Percentiles rank a stretch among this genome's conserved stretches.
Conservation (phyloP, 768 basidiomycete species). For the Mycena floridula region DNA sequence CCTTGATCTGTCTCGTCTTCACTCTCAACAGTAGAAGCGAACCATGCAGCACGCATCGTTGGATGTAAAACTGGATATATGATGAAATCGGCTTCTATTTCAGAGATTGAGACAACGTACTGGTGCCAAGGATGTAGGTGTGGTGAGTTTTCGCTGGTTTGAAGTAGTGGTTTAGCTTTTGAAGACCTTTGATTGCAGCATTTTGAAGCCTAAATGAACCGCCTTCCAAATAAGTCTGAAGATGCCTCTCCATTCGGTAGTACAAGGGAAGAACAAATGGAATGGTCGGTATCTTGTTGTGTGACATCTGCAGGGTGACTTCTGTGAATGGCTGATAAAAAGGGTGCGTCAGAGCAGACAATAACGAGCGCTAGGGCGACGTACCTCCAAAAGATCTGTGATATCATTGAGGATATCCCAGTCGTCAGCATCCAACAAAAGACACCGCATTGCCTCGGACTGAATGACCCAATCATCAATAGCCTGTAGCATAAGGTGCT, state of each 20-base stretch:
- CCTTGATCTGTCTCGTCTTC: not conserved
- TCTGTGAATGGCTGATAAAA: not conserved
- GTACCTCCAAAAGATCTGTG: constrained; percentile 14
- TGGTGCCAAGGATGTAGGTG: constrained; percentile 16
- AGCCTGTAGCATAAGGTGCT: constrained; percentile 15
- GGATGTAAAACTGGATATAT: constrained; percentile 20
- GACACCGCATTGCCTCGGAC: constrained; percentile 5
- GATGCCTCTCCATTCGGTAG: not conserved
- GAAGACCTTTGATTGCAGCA: not conserved
- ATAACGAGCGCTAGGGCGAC: not conserved
- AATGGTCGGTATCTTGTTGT: constrained; percentile 1
- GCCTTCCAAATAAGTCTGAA: not conserved
- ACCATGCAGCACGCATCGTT: constrained; percentile 17
- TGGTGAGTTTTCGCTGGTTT: not conserved
- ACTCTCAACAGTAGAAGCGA: constrained; percentile 4
- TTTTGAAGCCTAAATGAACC: not conserved
- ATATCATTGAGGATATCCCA: constrained; percentile 17
- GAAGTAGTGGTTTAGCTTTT: not conserved
- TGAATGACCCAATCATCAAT: constrained; percentile 25
- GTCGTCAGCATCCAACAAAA: constrained; percentile 12
- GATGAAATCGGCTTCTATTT: not conserved
- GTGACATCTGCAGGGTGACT: constrained; percentile 3
- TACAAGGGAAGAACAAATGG: constrained; percentile 3
- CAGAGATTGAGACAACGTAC: constrained; percentile 13
- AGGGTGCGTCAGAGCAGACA: not conserved